Evolutionary conservation across 2,329 filamentous ascomycete genomes (phyloP), one percentile per base, ranked within the genome.

Genomic region (Periconia digitata): DNA sequence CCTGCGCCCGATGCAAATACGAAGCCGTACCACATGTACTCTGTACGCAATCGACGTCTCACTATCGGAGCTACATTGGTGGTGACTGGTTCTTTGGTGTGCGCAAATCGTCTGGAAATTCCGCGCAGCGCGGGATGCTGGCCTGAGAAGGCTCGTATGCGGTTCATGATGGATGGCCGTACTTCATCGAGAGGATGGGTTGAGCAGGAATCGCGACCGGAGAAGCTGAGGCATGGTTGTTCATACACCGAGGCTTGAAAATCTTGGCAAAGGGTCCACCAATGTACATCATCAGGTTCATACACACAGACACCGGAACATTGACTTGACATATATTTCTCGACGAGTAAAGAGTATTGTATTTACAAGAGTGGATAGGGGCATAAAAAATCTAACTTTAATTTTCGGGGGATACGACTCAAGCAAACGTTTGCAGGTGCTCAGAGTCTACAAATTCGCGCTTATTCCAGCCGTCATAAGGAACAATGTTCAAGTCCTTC

Each of bases 1-100:
- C 51, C 53, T 46, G 61, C 51, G 22, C 66, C 64, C 4, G 60
- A 38, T 2, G 56, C 50, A 32, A 67, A 57, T 22, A 67, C 55
- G 37, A 62, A 49, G 41, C 55, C 63, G 41, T 69, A 69, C 65
- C 63, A 68, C 42, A 66, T 43, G 53, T 67, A 67, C 2, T 59
- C 58, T 50, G 58, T 56, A 41, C 62, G 63, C 27, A 65, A 48
- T 37, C 56, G 55, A 43, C 58, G 64, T 22, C 21, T 29, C 8
- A 51, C 17, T 46, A 22, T 24, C 8, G 40, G 32, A 29, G 23
- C 40, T 5, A 42, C 22, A 27, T 15, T 43, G 39, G 36, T 50
- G 20, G 44, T 41, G 51, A 15, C 20, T 34, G 29, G 29, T 32
- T 23, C 36, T 48, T 24, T 35, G 27, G 32, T 41, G 24, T 43